A percentile compares a stretch with the other conserved stretches of the same genome.
Evolutionary conservation across 108 stramenopile genomes (phyloP).

Genomic region (Cyclotella sp.): DNA sequence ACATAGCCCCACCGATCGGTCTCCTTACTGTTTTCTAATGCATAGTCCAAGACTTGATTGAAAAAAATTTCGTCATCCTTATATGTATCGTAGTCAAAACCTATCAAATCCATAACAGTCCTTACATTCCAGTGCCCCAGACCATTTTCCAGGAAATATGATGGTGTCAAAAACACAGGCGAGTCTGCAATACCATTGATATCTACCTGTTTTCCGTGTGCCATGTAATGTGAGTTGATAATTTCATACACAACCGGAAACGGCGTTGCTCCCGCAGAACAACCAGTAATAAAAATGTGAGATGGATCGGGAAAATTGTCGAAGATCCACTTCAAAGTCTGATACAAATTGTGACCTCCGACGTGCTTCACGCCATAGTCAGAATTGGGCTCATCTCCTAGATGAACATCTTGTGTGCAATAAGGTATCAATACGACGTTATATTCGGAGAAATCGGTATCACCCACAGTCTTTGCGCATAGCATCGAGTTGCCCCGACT

Average conservation of each 20-base stretch:
- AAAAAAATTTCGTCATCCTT: slow-evolving; percentile 39
- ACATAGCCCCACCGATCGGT: slow-evolving; percentile 49
- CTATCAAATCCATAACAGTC: slow-evolving; percentile 48
- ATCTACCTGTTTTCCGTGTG: slow-evolving; percentile 18
- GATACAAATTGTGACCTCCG: slow-evolving; percentile 51
- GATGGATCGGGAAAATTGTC: slow-evolving; percentile 54
- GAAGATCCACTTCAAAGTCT: slow-evolving; percentile 53
- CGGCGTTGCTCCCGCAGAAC: slow-evolving; percentile 62
- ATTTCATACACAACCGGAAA: slow-evolving; percentile 55
- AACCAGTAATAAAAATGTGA: slow-evolving; percentile 57
- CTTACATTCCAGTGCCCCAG: slow-evolving; percentile 50
- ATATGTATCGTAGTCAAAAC: slow-evolving; percentile 53
- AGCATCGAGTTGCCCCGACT: slow-evolving; percentile 24
- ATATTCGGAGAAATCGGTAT: slow-evolving; percentile 54
- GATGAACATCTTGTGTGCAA: slow-evolving; percentile 63
- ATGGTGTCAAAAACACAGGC: slow-evolving; percentile 59
- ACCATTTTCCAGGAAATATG: slow-evolving; percentile 52
- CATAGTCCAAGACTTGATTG: slow-evolving; percentile 46
- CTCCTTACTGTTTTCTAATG: slow-evolving; percentile 41
- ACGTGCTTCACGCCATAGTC: slow-evolving; percentile 33
- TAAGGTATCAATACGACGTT: slow-evolving; percentile 56
- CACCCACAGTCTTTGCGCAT: slow-evolving; percentile 40
- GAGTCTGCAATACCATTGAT: slow-evolving; percentile 54
- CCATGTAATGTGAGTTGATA: slow-evolving; percentile 47
- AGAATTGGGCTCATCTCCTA: slow-evolving; percentile 39